A percentile compares a stretch with the other conserved stretches of the same genome.
Conservation (phyloP, 1,284 basidiomycete genomes). For the Xanthoconium separans region DNA sequence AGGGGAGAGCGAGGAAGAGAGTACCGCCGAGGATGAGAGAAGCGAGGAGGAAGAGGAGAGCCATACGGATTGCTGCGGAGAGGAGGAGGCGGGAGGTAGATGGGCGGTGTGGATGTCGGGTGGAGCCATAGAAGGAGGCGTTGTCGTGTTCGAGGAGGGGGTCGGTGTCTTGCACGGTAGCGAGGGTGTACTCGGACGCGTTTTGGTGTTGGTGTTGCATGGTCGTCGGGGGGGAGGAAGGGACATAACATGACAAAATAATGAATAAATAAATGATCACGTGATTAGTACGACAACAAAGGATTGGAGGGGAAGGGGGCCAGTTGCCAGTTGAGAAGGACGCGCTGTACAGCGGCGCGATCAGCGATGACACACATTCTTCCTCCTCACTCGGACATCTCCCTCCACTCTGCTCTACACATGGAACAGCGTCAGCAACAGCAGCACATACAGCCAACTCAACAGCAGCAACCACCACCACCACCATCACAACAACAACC, state of each 20-base stretch:
- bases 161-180: conserved; percentile 31
- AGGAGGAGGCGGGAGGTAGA: conserved; percentile 61
- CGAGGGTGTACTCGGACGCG: conserved; percentile 65
- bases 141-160: conserved; percentile 29
- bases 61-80: conserved; percentile 81
- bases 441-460: conserved; percentile 24
- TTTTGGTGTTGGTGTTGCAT: conserved; percentile 38
- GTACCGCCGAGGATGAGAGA: conserved; percentile 69
- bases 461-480: conserved; percentile 39
- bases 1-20: conserved; percentile 78
- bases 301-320: too few species aligned
- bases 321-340: conserved; percentile 5
- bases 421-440: conserved; percentile 61
- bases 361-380: conserved; percentile 46
- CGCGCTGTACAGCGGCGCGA: conserved; percentile 12
- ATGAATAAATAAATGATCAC: conserved; percentile 10
- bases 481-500: conserved; percentile 41
- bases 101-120: conserved; percentile 30
- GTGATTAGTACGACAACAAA: conserved; percentile 24
- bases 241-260: neutral
- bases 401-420: conserved; percentile 60
- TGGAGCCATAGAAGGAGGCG: conserved; percentile 36
- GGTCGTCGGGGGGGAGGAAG: neutral
- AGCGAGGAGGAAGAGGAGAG: conserved; percentile 70
- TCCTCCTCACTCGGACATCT: conserved; percentile 46